phyloP scores from a whole-genome alignment of 768 basidiomycete species.

The Kwoniella shandongensis region DNA sequence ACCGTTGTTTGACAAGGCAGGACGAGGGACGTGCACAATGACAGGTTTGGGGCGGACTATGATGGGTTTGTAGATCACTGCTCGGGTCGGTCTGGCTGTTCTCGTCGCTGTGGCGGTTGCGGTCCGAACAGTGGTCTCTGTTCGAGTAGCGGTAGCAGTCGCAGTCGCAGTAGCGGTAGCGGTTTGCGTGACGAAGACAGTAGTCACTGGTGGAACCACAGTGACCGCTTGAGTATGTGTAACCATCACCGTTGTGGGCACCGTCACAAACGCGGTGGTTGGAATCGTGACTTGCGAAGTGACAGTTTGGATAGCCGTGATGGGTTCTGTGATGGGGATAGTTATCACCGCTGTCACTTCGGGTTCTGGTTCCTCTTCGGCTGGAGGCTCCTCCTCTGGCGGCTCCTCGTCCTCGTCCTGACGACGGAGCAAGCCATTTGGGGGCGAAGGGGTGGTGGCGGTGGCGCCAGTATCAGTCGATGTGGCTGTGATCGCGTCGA shows the following conservation, averaged over 20 bases:
- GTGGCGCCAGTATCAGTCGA: neutral
- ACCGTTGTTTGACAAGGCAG: conserved; percentile 3
- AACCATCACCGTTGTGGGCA: neutral
- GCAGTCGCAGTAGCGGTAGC: conserved; percentile 3
- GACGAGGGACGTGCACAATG: conserved; percentile 3
- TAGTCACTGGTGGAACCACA: neutral
- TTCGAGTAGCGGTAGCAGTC: neutral
- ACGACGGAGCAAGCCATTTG: neutral
- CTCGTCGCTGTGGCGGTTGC: conserved; percentile 1
- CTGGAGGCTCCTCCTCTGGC: neutral
- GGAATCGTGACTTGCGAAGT: neutral
- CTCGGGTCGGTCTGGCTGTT: neutral
- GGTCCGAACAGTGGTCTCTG: neutral
- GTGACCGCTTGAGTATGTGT: neutral
- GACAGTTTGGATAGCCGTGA: conserved; percentile 2
- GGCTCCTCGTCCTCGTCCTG: conserved; percentile 7
- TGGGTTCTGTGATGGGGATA: conserved; percentile 10
- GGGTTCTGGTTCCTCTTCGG: neutral
- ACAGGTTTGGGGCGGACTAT: conserved; percentile 5
- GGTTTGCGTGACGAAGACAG: conserved; percentile 4
- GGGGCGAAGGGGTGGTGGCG: neutral
- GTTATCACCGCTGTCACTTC: conserved; percentile 5
- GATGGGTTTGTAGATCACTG: conserved; percentile 1
- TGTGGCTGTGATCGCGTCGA: neutral
- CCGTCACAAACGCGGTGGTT: conserved; percentile 10